phyloP scores from a whole-genome alignment of 306 rosid genomes.

The Cajanus cajan region DNA sequence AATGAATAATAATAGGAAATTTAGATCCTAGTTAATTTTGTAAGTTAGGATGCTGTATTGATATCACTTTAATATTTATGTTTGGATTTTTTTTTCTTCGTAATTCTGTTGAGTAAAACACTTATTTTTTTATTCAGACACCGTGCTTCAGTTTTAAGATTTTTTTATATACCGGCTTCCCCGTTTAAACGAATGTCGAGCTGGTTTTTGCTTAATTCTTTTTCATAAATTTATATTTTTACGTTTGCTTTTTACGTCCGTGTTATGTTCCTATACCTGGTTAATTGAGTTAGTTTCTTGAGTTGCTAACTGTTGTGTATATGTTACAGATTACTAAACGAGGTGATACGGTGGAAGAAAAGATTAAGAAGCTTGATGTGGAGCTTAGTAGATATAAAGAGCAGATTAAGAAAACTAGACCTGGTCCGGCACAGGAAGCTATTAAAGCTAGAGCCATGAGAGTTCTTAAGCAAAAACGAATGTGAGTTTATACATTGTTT shows the following conservation, averaged over 20 bases:
- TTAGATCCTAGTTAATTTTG: background rate
- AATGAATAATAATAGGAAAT: background rate
- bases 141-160: background rate
- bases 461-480: slow-evolving; percentile 91
- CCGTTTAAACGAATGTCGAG: too few relatives aligned
- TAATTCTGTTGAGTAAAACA: background rate
- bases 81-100: background rate
- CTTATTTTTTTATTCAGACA: background rate
- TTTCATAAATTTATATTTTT: background rate
- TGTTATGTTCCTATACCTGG: background rate
- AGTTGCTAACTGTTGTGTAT: background rate
- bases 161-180: too few relatives aligned
- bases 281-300: slow-evolving; percentile 2
- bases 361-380: slow-evolving; percentile 80
- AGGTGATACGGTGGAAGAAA: slow-evolving; percentile 85
- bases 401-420: slow-evolving; percentile 92
- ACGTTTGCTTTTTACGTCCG: background rate
- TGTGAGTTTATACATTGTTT: slow-evolving; percentile 49
- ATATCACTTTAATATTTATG: background rate
- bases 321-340: slow-evolving; percentile 71
- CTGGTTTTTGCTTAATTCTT: background rate
- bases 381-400: slow-evolving; percentile 90
- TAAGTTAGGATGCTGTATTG: background rate
- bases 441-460: slow-evolving; percentile 94
- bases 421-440: slow-evolving; percentile 95